phyloP scores from a whole-genome alignment of 352 stramenopile genomes.

The Phytophthora macrochlamydospora region DNA sequence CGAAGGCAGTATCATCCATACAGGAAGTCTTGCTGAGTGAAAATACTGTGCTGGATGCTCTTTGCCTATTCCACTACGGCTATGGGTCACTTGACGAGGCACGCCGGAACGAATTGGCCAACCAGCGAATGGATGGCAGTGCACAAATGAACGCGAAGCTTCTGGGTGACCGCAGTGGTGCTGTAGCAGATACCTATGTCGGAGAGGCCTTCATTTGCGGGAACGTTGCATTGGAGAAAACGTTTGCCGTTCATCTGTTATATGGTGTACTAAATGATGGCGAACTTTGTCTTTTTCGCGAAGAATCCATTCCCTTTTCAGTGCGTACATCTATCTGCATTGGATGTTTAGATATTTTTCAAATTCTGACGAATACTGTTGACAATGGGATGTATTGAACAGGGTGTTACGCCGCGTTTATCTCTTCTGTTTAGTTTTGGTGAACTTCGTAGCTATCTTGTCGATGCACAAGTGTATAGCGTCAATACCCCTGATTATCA shows the following conservation, averaged over 20 bases:
- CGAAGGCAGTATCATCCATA: constrained; percentile 36
- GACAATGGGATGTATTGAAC: constrained; percentile 7
- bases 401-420: constrained; percentile 64
- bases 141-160: constrained; percentile 70
- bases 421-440: constrained; percentile 60
- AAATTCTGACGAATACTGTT: background rate
- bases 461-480: constrained; percentile 54
- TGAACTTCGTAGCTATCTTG: constrained; percentile 53
- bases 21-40: constrained; percentile 69
- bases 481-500: constrained; percentile 69
- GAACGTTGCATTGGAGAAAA: constrained; percentile 61
- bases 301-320: constrained; percentile 71
- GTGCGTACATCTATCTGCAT: constrained; percentile 35
- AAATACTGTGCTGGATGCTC: constrained; percentile 64
- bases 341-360: background rate
- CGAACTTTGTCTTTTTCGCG: constrained; percentile 74
- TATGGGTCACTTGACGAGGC: constrained; percentile 63
- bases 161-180: constrained; percentile 55
- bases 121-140: constrained; percentile 68
- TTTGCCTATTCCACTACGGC: constrained; percentile 79
- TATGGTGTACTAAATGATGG: constrained; percentile 73
- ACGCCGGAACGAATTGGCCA: constrained; percentile 55
- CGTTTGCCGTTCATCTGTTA: constrained; percentile 69
- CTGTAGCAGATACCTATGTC: constrained; percentile 60
- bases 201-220: constrained; percentile 73